Evolutionary conservation across 1,284 basidiomycete species (phyloP), one percentile per base, ranked within the genome.

Genomic region (Bondarzewia mesenterica): DNA sequence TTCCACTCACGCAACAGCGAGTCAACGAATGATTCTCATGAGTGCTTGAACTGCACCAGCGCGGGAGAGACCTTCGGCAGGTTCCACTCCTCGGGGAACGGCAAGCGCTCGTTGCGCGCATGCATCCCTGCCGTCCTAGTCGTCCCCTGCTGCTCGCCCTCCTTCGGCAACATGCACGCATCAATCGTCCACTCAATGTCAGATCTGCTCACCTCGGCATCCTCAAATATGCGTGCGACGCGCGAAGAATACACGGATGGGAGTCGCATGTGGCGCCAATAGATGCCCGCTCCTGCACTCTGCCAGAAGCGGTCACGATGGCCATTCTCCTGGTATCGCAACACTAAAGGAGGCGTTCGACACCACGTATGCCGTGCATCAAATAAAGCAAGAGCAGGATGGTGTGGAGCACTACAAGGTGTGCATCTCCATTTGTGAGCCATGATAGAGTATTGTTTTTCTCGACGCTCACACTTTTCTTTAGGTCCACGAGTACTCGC

Each of bases 291-390:
- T 99, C 2, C 76, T 99, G 42, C 82, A 82, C 1, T 82, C 85
- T 4, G 81, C 84, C 14, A 85, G 86, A 43, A 87, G 85, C 49
- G 82, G 83, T 62, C 75, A 80, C 46, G 89, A 93, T 58, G 89
- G 86, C 41, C 85, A 92, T 48, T 96, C 93, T 46, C 96, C 96
- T 1, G 94, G 95, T 32, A 66, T 98, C 39, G 84, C 89, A 0
- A 82, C 85, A 0, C 82, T 99, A 66, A 98, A 97, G 63, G 96
- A 99, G 64, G 95, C 96, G 2, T 99, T 99, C 65, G 96, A 99
- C 63, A 88, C 99, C 58, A 97, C 96, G 0, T 99, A 99, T 65
- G 96, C 96, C 10, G 95, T 99, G 0, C 96, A 99, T 67, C 84
- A 96, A 18, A 97, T 97, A 91, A 94, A 98, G 63, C 96, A 99